These are phyloP conservation scores for Coemansia umbellata DNA, from an alignment of 192 early-diverging fungal species.

Conservation along the genomic window DNA sequence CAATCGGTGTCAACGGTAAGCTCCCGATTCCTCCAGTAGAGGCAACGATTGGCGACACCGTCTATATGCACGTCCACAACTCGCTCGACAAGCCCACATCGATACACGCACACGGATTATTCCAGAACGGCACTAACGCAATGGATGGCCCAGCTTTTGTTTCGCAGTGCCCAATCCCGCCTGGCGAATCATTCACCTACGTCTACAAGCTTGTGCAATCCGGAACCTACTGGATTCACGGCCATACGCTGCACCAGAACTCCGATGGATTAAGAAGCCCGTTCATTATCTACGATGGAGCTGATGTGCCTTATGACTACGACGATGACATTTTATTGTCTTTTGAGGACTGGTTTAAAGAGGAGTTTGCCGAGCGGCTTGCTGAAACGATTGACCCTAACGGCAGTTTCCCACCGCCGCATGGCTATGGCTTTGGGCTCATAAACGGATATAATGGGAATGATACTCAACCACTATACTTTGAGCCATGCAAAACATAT, in stretches of 20 bases:
- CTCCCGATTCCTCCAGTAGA: constrained; percentile 28
- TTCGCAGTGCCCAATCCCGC: constrained; percentile 72
- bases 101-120: constrained; percentile 74
- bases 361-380: constrained; percentile 18
- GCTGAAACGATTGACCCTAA: neutral
- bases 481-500: constrained; percentile 74
- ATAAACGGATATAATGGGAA: constrained; percentile 55
- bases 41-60: constrained; percentile 20
- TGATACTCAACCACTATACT: constrained; percentile 49
- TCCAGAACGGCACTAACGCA: constrained; percentile 62
- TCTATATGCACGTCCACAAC: constrained; percentile 51
- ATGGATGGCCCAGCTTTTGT: constrained; percentile 64
- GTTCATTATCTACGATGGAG: constrained; percentile 59
- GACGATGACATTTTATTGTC: constrained; percentile 62
- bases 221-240: constrained; percentile 84
- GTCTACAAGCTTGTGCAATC: constrained; percentile 57
- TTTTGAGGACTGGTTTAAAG: constrained; percentile 62
- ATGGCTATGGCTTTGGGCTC: constrained; percentile 51
- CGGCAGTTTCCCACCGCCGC: constrained; percentile 53
- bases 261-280: constrained; percentile 75
- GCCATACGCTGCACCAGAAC: constrained; percentile 67
- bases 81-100: constrained; percentile 58
- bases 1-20: constrained; percentile 22
- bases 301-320: constrained; percentile 49
- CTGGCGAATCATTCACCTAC: constrained; percentile 65